Evolutionary conservation across 2,329 filamentous ascomycete genomes (phyloP).

Genomic region (Seiridium unicorne): DNA sequence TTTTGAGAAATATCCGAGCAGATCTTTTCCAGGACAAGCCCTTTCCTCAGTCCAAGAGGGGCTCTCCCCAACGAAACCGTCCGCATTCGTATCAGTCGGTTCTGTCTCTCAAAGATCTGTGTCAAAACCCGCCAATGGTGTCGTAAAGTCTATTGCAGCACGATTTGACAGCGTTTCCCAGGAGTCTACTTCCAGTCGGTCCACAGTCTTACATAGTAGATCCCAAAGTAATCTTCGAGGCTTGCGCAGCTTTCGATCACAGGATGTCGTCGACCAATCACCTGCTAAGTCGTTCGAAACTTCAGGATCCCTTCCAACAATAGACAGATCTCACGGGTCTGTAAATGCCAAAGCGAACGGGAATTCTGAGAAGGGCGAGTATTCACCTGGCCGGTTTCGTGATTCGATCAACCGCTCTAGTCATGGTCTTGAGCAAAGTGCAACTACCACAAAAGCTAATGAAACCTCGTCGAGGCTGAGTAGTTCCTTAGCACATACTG

Average conservation of each 20-base stretch:
- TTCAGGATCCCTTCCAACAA: neutral
- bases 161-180: slow-evolving; percentile 43
- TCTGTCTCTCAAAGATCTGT: slow-evolving; percentile 17
- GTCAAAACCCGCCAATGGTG: slow-evolving; percentile 25
- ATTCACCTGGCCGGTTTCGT: neutral
- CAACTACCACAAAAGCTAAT: neutral
- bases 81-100: slow-evolving; percentile 3
- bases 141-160: slow-evolving; percentile 50
- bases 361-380: neutral
- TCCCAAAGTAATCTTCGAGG: slow-evolving; percentile 12
- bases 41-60: too few species aligned
- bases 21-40: neutral
- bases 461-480: neutral
- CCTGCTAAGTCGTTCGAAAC: neutral
- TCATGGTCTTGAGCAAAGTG: slow-evolving; percentile 2
- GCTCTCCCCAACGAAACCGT: slow-evolving; percentile 8
- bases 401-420: neutral
- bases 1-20: neutral
- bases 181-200: slow-evolving; percentile 17
- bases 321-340: neutral
- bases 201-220: slow-evolving; percentile 10
- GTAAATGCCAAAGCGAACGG: neutral
- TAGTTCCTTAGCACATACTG: slow-evolving; percentile 2
- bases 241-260: slow-evolving; percentile 19
- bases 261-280: slow-evolving; percentile 18